Percentiles rank a stretch among this genome's conserved stretches.
These are phyloP conservation scores for Pueraria montana DNA, from an alignment of 306 rosid genomes.

Conservation along the genomic window DNA sequence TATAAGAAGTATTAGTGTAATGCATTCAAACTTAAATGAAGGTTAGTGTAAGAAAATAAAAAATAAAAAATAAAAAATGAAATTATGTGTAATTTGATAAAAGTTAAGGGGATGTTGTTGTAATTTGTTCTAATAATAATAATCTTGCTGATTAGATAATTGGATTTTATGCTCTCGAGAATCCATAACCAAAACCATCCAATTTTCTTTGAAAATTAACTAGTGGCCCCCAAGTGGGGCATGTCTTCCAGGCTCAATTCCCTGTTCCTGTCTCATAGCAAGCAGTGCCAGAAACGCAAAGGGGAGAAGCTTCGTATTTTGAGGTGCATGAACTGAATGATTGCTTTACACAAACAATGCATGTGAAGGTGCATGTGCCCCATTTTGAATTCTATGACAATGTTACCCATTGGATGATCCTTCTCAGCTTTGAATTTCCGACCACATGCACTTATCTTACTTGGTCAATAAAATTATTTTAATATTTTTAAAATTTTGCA, in stretches of 20 bases:
- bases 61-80: no score
- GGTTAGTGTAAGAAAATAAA: no score
- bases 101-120: no score
- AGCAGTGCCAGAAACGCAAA: conserved; percentile 2
- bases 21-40: no score
- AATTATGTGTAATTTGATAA: no score
- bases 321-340: conserved; percentile 43
- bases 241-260: conserved; percentile 21
- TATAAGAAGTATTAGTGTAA: no score
- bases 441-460: background rate
- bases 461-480: background rate
- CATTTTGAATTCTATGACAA: conserved; percentile 8
- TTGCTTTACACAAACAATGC: conserved; percentile 42
- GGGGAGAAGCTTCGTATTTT: conserved; percentile 43
- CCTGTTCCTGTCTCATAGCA: conserved; percentile 16
- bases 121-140: no score
- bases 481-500: background rate
- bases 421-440: background rate
- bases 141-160: conserved; percentile 21
- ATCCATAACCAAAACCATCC: background rate
- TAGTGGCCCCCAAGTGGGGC: conserved; percentile 33
- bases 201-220: conserved; percentile 14
- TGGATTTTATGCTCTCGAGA: conserved; percentile 27
- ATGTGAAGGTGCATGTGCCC: conserved; percentile 46
- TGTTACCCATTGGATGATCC: background rate